Conservation (phyloP, 768 basidiomycete species). For the Obba rivulosa region DNA sequence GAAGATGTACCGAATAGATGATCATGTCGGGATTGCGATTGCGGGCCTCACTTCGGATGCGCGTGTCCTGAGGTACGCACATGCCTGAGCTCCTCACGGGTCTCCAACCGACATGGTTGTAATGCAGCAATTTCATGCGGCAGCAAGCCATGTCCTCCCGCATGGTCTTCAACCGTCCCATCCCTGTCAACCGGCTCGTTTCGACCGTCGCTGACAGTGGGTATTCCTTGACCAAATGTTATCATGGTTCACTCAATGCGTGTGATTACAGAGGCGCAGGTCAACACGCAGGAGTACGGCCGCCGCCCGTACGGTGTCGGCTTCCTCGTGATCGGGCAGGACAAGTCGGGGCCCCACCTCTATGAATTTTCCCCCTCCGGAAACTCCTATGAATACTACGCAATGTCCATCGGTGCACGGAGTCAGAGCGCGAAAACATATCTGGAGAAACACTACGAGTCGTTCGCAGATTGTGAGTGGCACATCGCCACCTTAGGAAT, state of each 20-base stretch:
- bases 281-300: slow-evolving; percentile 98
- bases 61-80: slow-evolving; percentile 82
- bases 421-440: slow-evolving; percentile 99
- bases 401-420: slow-evolving; percentile 97
- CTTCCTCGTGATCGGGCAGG: slow-evolving; percentile 94
- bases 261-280: slow-evolving; percentile 75
- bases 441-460: slow-evolving; percentile 89
- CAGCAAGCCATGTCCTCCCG: slow-evolving; percentile 95
- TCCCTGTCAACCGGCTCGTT: slow-evolving; percentile 92
- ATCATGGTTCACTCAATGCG: neutral
- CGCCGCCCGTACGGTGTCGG: slow-evolving; percentile 97
- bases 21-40: slow-evolving; percentile 99
- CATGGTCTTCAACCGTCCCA: slow-evolving; percentile 93
- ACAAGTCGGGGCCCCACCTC: slow-evolving; percentile 95
- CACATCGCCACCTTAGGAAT: neutral
- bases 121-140: slow-evolving; percentile 93
- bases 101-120: neutral
- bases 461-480: slow-evolving; percentile 76
- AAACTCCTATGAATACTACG: slow-evolving; percentile 95
- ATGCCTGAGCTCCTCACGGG: neutral
- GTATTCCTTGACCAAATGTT: slow-evolving; percentile 26
- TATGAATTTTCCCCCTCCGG: slow-evolving; percentile 98
- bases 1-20: slow-evolving; percentile 99
- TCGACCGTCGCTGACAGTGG: slow-evolving; percentile 91
- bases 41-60: slow-evolving; percentile 99